Percentiles rank a stretch among this genome's conserved stretches.
phyloP scores from a whole-genome alignment of 2,329 filamentous ascomycete genomes.

The Botrytis sinoallii region DNA sequence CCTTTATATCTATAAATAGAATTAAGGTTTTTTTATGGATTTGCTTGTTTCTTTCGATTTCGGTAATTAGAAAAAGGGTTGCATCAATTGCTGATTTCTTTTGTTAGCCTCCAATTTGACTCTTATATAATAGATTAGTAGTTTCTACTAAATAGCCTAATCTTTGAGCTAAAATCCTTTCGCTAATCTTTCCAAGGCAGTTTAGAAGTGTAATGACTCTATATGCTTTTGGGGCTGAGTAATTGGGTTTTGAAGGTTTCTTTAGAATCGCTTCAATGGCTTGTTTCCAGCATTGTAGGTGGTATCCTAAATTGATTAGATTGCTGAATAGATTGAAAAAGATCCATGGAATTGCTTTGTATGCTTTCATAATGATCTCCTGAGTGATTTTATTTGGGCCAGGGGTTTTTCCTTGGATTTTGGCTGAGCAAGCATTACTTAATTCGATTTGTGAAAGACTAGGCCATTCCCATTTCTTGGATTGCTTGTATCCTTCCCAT shows the following conservation, averaged over 20 bases:
- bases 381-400: too few species aligned
- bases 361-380: background rate
- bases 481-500: too few species aligned
- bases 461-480: too few species aligned
- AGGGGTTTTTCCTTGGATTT: too few species aligned
- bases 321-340: background rate
- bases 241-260: background rate
- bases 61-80: background rate
- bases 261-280: background rate
- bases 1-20: slow-evolving; percentile 18
- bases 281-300: background rate
- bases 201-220: background rate
- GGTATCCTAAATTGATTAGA: background rate
- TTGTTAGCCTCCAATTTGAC: background rate
- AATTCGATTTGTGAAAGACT: too few species aligned
- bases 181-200: slow-evolving; percentile 4
- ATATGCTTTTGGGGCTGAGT: background rate
- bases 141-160: slow-evolving; percentile 18
- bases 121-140: background rate
- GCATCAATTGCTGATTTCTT: slow-evolving; percentile 20
- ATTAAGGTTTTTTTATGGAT: slow-evolving; percentile 6
- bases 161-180: slow-evolving; percentile 13
- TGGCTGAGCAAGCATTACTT: too few species aligned
- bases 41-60: slow-evolving; percentile 1
- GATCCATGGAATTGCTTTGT: background rate